Evolutionary conservation across 139 green algal species (phyloP).

Genomic region (Tetraselmis chui): DNA sequence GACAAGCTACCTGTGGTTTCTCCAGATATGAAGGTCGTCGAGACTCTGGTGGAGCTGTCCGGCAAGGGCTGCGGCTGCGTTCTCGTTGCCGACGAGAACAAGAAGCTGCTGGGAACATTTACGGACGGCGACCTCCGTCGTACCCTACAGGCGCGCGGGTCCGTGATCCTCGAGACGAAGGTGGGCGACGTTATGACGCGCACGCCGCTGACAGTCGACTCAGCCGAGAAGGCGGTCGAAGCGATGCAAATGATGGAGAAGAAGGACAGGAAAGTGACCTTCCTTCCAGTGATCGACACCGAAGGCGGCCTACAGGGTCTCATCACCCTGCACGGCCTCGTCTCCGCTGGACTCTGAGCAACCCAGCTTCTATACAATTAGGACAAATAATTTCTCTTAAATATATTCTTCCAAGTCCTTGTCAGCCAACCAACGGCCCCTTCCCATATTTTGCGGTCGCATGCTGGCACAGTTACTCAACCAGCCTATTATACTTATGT

Average conservation of each 20-base stretch:
- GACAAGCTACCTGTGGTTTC: constrained; percentile 21
- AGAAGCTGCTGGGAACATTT: constrained; percentile 40
- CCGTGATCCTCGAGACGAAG: constrained; percentile 21
- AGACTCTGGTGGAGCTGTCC: constrained; percentile 44
- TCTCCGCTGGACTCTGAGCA: constrained; percentile 47
- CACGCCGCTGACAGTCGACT: constrained; percentile 18
- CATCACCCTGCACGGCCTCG: constrained; percentile 50
- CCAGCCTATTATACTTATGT: no score
- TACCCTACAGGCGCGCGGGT: constrained; percentile 21
- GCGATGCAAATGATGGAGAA: constrained; percentile 45
- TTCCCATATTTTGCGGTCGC: no score
- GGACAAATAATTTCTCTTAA: no score
- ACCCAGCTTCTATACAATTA: no score
- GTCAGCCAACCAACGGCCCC: no score
- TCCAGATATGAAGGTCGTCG: constrained; percentile 16
- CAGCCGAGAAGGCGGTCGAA: constrained; percentile 37
- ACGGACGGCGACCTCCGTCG: constrained; percentile 51
- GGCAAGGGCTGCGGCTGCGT: constrained; percentile 49
- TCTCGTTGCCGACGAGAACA: constrained; percentile 27
- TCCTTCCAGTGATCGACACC: constrained; percentile 44
- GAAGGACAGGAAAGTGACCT: constrained; percentile 33
- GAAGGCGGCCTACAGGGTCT: constrained; percentile 28
- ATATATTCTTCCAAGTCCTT: no score
- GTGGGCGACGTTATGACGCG: constrained; percentile 30
- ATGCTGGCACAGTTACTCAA: no score